Percentiles rank a stretch among this genome's conserved stretches.
Conservation (phyloP, 2,329 filamentous ascomycete species). For the Fusarium haematococcum region DNA sequence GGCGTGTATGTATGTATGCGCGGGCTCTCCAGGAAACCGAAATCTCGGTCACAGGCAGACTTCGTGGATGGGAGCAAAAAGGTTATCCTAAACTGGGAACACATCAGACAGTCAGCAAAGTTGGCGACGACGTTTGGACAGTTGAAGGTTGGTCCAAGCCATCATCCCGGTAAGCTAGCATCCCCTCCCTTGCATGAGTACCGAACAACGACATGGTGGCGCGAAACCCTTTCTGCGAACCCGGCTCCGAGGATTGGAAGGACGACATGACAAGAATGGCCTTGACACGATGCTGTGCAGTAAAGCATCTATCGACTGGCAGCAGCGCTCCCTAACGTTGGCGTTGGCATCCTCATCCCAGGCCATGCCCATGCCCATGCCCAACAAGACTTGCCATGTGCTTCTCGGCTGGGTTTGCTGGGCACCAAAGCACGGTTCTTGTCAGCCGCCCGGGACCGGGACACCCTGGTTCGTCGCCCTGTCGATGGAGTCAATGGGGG, state of each 20-base stretch:
- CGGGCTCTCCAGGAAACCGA: conserved; percentile 14
- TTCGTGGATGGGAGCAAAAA: conserved; percentile 11
- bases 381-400: conserved; percentile 17
- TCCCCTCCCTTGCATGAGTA: conserved; percentile 36
- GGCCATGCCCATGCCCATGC: neutral
- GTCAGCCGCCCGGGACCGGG: conserved; percentile 39
- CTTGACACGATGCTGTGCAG: neutral
- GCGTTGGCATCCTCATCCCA: conserved; percentile 8
- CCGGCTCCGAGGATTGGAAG: conserved; percentile 6
- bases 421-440: conserved; percentile 34
- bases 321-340: neutral
- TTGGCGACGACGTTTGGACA: conserved; percentile 26
- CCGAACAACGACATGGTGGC: conserved; percentile 25
- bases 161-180: conserved; percentile 29
- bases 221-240: conserved; percentile 26
- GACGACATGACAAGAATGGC: neutral
- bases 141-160: conserved; percentile 24
- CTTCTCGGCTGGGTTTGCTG: conserved; percentile 21
- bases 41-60: conserved; percentile 29
- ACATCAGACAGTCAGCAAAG: conserved; percentile 34
- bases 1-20: conserved; percentile 21
- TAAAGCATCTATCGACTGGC: conserved; percentile 8
- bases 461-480: conserved; percentile 38
- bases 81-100: conserved; percentile 24
- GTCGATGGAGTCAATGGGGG: conserved; percentile 34